phyloP scores from a whole-genome alignment of 306 rosid species.

The Trifolium fragiferum region DNA sequence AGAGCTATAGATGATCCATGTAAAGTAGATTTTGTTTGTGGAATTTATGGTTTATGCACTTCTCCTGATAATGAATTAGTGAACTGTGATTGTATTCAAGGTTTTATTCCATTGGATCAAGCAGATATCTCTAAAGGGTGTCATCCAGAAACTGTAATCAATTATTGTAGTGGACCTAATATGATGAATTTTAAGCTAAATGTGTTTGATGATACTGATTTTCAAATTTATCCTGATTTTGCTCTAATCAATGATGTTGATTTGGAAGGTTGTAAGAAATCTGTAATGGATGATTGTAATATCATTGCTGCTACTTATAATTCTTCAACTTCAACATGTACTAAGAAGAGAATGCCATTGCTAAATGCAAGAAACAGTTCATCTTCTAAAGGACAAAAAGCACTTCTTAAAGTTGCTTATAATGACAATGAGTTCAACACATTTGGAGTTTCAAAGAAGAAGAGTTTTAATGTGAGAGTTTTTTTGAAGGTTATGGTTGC shows the following conservation, averaged over 20 bases:
- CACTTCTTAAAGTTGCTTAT: not conserved
- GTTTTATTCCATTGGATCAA: constrained; percentile 33
- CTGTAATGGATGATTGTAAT: not conserved
- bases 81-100: constrained; percentile 37
- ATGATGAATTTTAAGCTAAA: not conserved
- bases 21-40: constrained; percentile 37
- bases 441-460: not conserved
- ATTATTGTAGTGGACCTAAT: constrained; percentile 28
- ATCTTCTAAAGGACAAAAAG: not conserved
- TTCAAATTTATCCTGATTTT: not conserved
- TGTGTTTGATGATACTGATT: not conserved
- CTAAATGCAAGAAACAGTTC: not conserved
- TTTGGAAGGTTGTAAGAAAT: not conserved
- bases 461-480: not conserved
- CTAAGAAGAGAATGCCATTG: not conserved
- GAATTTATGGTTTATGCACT: constrained; percentile 41
- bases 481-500: not conserved
- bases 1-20: constrained; percentile 42
- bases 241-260: not conserved
- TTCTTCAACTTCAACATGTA: not conserved
- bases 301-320: not conserved
- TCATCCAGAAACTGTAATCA: constrained; percentile 12
- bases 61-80: constrained; percentile 44
- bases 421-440: too few species aligned
- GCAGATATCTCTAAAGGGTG: constrained; percentile 40